These are phyloP conservation scores for Mortierella sp. DNA, from an alignment of 371 early-diverging fungal genomes.

Conservation along the genomic window DNA sequence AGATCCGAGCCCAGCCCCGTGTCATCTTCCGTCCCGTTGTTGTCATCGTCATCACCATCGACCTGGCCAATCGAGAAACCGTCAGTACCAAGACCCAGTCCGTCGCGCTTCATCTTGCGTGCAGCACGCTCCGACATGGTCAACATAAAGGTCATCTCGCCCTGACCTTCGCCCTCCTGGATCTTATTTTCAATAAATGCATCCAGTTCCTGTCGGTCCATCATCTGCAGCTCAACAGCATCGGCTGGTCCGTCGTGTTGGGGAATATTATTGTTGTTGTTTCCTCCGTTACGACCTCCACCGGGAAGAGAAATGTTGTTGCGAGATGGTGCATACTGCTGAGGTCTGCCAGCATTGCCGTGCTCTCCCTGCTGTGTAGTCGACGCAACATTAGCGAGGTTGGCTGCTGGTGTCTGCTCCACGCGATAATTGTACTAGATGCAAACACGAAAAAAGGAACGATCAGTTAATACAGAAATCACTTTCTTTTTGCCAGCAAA, in stretches of 20 bases:
- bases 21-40: conserved; percentile 42
- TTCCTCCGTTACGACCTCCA: conserved; percentile 28
- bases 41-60: conserved; percentile 68
- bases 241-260: conserved; percentile 64
- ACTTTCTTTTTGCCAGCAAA: background rate
- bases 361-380: conserved; percentile 34
- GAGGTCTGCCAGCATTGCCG: conserved; percentile 53
- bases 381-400: conserved; percentile 61
- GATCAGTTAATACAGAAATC: background rate
- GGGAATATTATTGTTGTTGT: conserved; percentile 51
- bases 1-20: conserved; percentile 44
- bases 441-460: background rate
- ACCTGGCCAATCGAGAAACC: conserved; percentile 61
- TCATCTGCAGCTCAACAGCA: conserved; percentile 22
- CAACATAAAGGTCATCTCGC: conserved; percentile 44
- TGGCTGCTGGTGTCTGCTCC: conserved; percentile 60
- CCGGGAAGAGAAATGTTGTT: conserved; percentile 43
- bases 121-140: conserved; percentile 49
- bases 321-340: conserved; percentile 49
- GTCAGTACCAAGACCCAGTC: conserved; percentile 20
- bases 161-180: conserved; percentile 27
- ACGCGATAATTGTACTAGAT: conserved; percentile 32
- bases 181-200: conserved; percentile 31
- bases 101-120: conserved; percentile 38
- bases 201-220: conserved; percentile 46